These are phyloP conservation scores for Ampelocalamus luodianensis DNA, from an alignment of 176 grass and related monocot species.

Conservation along the genomic window DNA sequence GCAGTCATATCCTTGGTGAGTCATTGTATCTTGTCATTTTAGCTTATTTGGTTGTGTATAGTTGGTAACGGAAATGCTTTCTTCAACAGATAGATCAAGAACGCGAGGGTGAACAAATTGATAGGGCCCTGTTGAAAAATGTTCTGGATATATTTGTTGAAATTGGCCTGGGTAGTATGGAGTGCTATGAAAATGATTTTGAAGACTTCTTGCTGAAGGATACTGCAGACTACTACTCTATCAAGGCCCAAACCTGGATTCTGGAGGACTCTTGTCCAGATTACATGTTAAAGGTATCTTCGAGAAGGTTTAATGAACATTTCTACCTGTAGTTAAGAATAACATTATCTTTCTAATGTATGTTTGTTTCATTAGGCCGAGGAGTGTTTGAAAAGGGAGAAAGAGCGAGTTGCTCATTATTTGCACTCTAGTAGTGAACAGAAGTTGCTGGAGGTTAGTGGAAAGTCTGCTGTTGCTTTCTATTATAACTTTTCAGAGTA, in stretches of 20 bases:
- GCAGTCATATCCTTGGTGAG: conserved; percentile 72
- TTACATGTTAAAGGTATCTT: conserved; percentile 70
- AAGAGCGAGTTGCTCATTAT: conserved; percentile 81
- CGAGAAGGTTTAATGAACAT: neutral
- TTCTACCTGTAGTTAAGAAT: conserved; percentile 10
- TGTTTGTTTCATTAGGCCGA: conserved; percentile 59
- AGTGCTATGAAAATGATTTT: conserved; percentile 73
- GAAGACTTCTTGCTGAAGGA: conserved; percentile 70
- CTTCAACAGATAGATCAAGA: conserved; percentile 69
- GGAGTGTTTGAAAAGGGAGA: conserved; percentile 78
- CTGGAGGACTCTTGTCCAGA: conserved; percentile 60
- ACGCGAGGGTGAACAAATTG: conserved; percentile 65
- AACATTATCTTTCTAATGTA: conserved; percentile 14
- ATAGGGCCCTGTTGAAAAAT: conserved; percentile 74
- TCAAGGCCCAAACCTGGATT: conserved; percentile 65
- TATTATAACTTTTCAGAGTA: neutral
- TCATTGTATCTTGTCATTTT: conserved; percentile 23
- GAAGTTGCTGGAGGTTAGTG: conserved; percentile 78
- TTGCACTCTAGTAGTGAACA: conserved; percentile 80
- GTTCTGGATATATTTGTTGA: conserved; percentile 80
- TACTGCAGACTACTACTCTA: conserved; percentile 70
- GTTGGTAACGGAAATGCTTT: conserved; percentile 12
- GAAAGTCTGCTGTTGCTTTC: neutral
- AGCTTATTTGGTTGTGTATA: conserved; percentile 22
- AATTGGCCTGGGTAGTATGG: conserved; percentile 64